Evolutionary conservation across 2,329 filamentous ascomycete species (phyloP), one percentile per base, ranked within the genome.

Genomic region (Paraphaeosphaeria minitans): DNA sequence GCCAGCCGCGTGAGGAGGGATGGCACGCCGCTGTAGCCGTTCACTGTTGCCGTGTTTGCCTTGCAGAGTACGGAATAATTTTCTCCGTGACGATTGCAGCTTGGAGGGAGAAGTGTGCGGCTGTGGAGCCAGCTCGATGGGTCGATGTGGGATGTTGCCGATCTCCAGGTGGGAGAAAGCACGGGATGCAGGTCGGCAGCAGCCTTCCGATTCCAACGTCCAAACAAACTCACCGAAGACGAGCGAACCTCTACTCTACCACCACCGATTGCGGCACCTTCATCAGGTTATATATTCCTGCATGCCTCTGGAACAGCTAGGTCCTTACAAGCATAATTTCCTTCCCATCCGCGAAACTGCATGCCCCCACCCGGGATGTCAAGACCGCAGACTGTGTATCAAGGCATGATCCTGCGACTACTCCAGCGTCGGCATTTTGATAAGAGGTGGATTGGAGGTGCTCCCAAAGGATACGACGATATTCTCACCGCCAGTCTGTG

Each of bases 61-160:
- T 53, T 58, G 31, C 61, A 42, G 54, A 62, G 57, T 58, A 62
- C 69, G 69, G 71, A 47, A n/a, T n/a, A 37, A 33, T 22, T 45
- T 33, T 48, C 60, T 70, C 70, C 69, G 70, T 68, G 62, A 65
- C 59, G 47, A 27, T 46, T 49, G 35, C 13, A 47, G n/a, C 14
- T 27, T 7, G 39, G 37, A 7, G 16, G 14, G 35, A 48, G 43
- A 33, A 39, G 41, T 22, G 53, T 45, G 58, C 55, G 50, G 58
- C 60, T 61, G 53, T 43, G 55, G 57, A 46, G 46, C 27, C 41
- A 39, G 35, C 45, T 45, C 19, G 51, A 19, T 56, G 49, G 54
- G 53, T 47, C 39, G 52, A 50, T 33, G 4, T 53, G n/a, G 31
- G 22, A 35, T 46, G 41, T 27, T 27, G 19, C 22, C 27, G 13